These are phyloP conservation scores for Trypanosomatidae sp. DNA, from an alignment of 208 protist genomes.

Conservation along the genomic window DNA sequence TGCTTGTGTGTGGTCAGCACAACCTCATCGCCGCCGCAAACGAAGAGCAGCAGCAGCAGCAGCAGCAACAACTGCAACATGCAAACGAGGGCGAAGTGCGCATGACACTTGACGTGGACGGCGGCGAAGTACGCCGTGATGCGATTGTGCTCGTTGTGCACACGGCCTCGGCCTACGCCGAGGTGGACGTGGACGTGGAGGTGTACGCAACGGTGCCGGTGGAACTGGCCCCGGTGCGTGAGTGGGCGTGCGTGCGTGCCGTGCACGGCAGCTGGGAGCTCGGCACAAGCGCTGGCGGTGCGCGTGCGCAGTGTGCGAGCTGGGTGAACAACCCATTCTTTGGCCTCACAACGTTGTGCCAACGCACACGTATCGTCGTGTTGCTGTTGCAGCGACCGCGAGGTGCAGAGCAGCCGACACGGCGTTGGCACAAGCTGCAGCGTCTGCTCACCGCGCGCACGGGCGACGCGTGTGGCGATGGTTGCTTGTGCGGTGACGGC, in stretches of 20 bases:
- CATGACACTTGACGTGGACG: slow-evolving; percentile 32
- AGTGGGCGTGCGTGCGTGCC: slow-evolving; percentile 50
- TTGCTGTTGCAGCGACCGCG: slow-evolving; percentile 72
- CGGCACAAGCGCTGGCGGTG: slow-evolving; percentile 67
- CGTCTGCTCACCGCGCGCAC: too few species aligned
- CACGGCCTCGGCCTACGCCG: slow-evolving; percentile 56
- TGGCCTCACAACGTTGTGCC: slow-evolving; percentile 36
- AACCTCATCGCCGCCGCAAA: too few species aligned
- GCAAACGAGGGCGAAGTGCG: slow-evolving; percentile 15
- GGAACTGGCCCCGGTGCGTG: slow-evolving; percentile 35
- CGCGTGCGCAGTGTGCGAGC: slow-evolving; percentile 32
- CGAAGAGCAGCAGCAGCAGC: too few species aligned
- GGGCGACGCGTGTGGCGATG: too few species aligned
- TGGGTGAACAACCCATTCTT: slow-evolving; percentile 89
- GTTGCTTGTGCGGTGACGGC: too few species aligned
- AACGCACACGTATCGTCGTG: slow-evolving; percentile 59
- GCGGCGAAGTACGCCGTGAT: too few species aligned
- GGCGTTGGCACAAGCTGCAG: too few species aligned
- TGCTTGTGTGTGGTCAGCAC: slow-evolving; percentile 34
- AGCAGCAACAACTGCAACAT: too few species aligned
- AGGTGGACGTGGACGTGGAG: slow-evolving; percentile 45
- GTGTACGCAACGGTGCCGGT: slow-evolving; percentile 40
- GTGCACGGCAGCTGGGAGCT: slow-evolving; percentile 69
- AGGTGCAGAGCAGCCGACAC: slow-evolving; percentile 51
- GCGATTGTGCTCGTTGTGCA: slow-evolving; percentile 65